Percentiles rank a stretch among this genome's conserved stretches.
These are phyloP conservation scores for Leptodontidium sp. DNA, from an alignment of 2,329 filamentous ascomycete genomes.

Conservation along the genomic window DNA sequence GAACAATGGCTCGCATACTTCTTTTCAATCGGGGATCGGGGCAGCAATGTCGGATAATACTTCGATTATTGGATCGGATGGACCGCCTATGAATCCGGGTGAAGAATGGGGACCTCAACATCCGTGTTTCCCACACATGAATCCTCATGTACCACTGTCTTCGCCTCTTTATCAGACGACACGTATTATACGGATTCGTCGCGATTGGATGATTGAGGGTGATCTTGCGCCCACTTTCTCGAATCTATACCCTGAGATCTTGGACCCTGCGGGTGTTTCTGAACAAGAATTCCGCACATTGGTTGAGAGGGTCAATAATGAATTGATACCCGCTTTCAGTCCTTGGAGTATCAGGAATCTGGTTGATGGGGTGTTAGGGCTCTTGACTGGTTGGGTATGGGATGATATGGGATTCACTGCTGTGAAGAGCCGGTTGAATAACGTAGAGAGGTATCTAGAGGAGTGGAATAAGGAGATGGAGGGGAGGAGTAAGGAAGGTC, in stretches of 20 bases:
- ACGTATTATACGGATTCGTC: constrained; percentile 87
- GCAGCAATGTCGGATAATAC: constrained; percentile 47
- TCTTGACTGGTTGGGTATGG: constrained; percentile 93
- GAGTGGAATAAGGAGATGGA: constrained; percentile 83
- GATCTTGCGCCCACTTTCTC: constrained; percentile 93
- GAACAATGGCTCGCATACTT: constrained; percentile 40
- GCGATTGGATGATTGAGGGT: constrained; percentile 90
- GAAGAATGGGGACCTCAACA: constrained; percentile 91
- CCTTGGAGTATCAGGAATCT: constrained; percentile 81
- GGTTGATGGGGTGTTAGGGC: constrained; percentile 79
- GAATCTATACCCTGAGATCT: constrained; percentile 94
- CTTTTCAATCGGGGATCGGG: constrained; percentile 43
- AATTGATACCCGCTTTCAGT: constrained; percentile 79
- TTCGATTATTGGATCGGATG: constrained; percentile 45
- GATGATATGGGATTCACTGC: constrained; percentile 84
- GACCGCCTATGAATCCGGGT: constrained; percentile 63
- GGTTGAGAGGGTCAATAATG: constrained; percentile 82
- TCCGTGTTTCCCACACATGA: constrained; percentile 92
- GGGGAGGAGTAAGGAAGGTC: constrained; percentile 61
- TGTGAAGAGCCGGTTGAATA: constrained; percentile 74
- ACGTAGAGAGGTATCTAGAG: constrained; percentile 83
- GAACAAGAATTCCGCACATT: constrained; percentile 88
- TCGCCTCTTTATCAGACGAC: constrained; percentile 80
- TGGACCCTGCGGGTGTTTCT: constrained; percentile 81
- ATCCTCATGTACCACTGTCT: constrained; percentile 84